Base-by-base conservation (phyloP, 2,329 filamentous ascomycete species). In the Fusarium haematococcum region DNA sequence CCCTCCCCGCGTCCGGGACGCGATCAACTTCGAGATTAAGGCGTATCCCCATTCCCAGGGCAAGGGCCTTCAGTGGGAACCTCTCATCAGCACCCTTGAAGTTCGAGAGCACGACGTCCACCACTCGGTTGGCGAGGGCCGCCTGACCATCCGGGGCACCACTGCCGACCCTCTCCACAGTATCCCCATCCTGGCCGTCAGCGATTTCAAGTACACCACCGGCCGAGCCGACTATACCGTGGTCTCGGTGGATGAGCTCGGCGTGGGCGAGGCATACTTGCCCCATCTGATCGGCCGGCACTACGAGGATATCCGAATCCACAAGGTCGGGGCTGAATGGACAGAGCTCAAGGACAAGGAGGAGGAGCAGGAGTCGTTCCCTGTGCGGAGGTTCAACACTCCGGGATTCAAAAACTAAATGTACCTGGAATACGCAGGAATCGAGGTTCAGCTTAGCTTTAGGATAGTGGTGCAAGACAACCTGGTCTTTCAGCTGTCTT, bases 11-110 rank as follows among this genome's bases (percentile, higher is more conserved):
- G n/a, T 18, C 2, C 27, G 30, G 20, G 14, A 48, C 9, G 10
- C 18, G 10, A 25, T 48, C 39, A 27, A 60, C n/a, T 61, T 60
- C 7, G 66, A 68, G 61, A 57, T 60, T 11, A 68, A 68, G 30
- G 61, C 61, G 8, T 65, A 56, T 9, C 61, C 66, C 4, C 8
- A 56, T 14, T 54, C 65, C 5, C 33, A 32, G 20, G 65, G 60
- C 13, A 68, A 52, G 2, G 54, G 65, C 2, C 52, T 68, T 3
- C 59, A 68, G 18, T 63, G 50, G 37, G 65, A 68, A 8, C 60
- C 65, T 13, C 52, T 54, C 10, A 23, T 68, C 4, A 68, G 45
- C 23, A n/a, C 25, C 2, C 32, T 68, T 1, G 16, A 14, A 11
- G 52, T 68, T 11, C 20, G 13, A 5, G 65, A 68, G 10, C 37